Evolutionary conservation across 257 asterid species (phyloP), one percentile per base, ranked within the genome.

Genomic region (Galeopsis tetrahit): DNA sequence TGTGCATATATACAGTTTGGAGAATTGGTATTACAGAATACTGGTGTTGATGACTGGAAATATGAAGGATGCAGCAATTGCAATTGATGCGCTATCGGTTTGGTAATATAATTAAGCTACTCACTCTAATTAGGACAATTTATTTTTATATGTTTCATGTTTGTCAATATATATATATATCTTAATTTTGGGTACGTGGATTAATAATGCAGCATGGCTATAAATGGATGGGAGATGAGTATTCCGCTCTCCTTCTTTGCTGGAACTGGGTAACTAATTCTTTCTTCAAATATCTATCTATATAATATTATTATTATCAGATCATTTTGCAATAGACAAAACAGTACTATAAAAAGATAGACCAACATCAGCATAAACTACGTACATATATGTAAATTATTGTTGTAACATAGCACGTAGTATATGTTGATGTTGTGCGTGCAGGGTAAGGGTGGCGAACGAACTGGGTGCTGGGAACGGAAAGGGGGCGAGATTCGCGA

Each of bases 21-120:
- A 87, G 83, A 86, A 83, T 53, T 89, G 96, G 96, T 89, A 89
- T 28, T 87, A 85, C 77, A 76, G 75, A 70, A 83, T 89, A 15
- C 65, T 89, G 48, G 81, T 87, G 28, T 56, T 89, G 72, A 82
- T 89, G 92, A 87, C 94, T 0, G 96, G 96, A 67, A 84, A 87
- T 52, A 49, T 87, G 75, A 63, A 79, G 68, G 79, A 89, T 63
- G 91, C 89, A 4, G 79, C 78, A 67, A 72, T 87, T 38, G 96
- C 89, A 1, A 82, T 89, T 31, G 94, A 84, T 74, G 90, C 96
- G 0, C 75, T 89, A 59, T 85, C 96, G 5, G 79, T 87, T 4
- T 87, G 96, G 94, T 89, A 71, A 21, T 21, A 21, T 21, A 21
- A 21, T 21, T n/a, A n/a, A n/a, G n/a, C n/a, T n/a, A n/a, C n/a